Percentiles rank a stretch among this genome's conserved stretches.
phyloP scores from a whole-genome alignment of 1,284 basidiomycete species.

The Vanrija humicola region DNA sequence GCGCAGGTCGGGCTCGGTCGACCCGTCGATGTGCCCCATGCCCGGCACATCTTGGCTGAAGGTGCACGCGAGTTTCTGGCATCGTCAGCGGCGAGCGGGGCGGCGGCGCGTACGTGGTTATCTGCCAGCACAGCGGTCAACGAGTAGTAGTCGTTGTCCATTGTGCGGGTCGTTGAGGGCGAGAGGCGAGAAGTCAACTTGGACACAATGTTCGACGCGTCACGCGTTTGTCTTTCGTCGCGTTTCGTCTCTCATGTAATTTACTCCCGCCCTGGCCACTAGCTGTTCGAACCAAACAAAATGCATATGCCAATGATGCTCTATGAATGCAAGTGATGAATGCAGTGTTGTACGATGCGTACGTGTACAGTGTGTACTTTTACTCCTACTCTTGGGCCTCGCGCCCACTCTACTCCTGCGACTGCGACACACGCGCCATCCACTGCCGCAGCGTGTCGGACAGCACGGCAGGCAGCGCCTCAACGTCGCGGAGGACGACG shows the following conservation, averaged over 20 bases:
- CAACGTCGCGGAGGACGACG: conserved; percentile 84
- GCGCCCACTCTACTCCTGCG: conserved; percentile 34
- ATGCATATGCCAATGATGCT: conserved; percentile 1
- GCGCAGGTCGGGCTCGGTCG: conserved; percentile 72
- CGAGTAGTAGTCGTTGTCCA: conserved; percentile 85
- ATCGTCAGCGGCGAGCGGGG: not conserved
- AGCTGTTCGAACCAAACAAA: conserved; percentile 11
- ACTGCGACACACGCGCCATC: conserved; percentile 48
- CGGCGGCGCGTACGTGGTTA: conserved; percentile 63
- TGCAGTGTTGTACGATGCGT: not conserved
- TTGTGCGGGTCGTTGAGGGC: conserved; percentile 32
- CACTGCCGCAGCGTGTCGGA: conserved; percentile 88
- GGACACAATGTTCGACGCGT: not conserved
- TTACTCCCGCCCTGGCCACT: not conserved
- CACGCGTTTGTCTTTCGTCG: conserved; percentile 4
- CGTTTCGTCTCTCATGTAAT: not conserved
- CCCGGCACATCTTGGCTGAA: conserved; percentile 80
- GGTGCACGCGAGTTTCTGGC: conserved; percentile 80
- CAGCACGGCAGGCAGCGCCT: conserved; percentile 86
- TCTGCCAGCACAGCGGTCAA: conserved; percentile 82
- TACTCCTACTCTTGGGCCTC: not conserved
- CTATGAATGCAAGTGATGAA: not conserved
- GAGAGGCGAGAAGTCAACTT: not conserved
- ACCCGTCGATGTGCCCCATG: conserved; percentile 81
- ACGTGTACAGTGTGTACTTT: not conserved